phyloP scores from a whole-genome alignment of 495 filamentous ascomycete genomes.

The Cercophora sp. region DNA sequence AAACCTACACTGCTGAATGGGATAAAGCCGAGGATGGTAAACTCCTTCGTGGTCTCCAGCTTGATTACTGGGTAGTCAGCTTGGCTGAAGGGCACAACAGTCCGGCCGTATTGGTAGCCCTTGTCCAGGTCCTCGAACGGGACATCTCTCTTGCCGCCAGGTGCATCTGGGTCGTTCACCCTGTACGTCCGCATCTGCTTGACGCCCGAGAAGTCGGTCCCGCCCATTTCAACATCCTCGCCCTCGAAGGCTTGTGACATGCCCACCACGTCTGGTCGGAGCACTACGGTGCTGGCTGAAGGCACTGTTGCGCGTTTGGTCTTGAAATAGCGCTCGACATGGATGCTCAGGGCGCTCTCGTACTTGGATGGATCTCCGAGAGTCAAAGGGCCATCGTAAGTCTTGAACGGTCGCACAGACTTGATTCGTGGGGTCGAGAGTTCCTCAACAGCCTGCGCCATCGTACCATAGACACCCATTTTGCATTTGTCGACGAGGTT shows the following conservation, averaged over 20 bases:
- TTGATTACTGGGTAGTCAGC: slow-evolving; percentile 78
- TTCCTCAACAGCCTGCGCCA: slow-evolving; percentile 77
- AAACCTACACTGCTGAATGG: slow-evolving; percentile 61
- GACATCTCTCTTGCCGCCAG: slow-evolving; percentile 81
- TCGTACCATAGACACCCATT: slow-evolving; percentile 71
- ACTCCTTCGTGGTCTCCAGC: slow-evolving; percentile 66
- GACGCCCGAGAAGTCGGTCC: slow-evolving; percentile 56
- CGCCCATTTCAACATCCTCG: slow-evolving; percentile 40
- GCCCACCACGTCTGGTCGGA: slow-evolving; percentile 38
- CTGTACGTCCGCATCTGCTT: slow-evolving; percentile 73
- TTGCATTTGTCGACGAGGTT: slow-evolving; percentile 56
- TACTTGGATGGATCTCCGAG: slow-evolving; percentile 74
- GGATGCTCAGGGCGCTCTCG: slow-evolving; percentile 73
- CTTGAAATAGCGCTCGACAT: slow-evolving; percentile 85
- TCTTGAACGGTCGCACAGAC: slow-evolving; percentile 61
- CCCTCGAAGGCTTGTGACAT: slow-evolving; percentile 45
- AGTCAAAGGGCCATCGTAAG: slow-evolving; percentile 74
- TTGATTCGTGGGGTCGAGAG: slow-evolving; percentile 70
- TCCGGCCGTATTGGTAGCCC: slow-evolving; percentile 91
- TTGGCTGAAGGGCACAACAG: slow-evolving; percentile 81
- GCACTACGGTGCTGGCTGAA: slow-evolving; percentile 71
- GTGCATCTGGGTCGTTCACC: slow-evolving; percentile 65
- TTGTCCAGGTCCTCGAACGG: slow-evolving; percentile 80
- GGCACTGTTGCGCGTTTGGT: slow-evolving; percentile 70
- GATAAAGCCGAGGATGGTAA: slow-evolving; percentile 86